Evolutionary conservation across 208 protist genomes (phyloP).

Genomic region (Leishmania tropica): DNA sequence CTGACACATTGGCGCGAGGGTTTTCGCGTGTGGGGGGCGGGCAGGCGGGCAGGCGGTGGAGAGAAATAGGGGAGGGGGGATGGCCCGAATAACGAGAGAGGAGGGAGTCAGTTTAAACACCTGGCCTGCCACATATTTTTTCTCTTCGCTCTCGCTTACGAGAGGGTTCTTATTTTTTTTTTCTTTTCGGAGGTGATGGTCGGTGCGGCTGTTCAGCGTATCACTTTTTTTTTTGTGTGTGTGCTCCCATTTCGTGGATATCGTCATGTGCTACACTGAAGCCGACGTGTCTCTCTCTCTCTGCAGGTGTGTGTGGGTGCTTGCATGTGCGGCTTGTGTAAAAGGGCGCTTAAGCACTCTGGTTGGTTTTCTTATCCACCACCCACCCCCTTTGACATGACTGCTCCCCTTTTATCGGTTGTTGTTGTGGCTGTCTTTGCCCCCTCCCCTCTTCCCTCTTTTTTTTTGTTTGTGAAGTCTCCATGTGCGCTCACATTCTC

Average conservation of each 20-base stretch:
- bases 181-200: no score
- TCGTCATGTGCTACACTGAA: not conserved
- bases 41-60: no score
- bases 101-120: not conserved
- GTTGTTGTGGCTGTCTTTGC: not conserved
- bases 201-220: not conserved
- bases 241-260: not conserved
- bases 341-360: not conserved
- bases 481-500: not conserved
- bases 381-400: not conserved
- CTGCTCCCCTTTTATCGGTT: not conserved
- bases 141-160: not conserved
- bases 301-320: not conserved
- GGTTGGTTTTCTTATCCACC: not conserved
- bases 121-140: not conserved
- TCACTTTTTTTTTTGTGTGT: not conserved
- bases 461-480: not conserved
- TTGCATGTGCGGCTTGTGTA: not conserved
- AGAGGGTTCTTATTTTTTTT: not conserved
- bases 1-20: not conserved
- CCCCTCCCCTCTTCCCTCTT: not conserved
- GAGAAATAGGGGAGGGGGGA: not conserved
- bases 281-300: not conserved
- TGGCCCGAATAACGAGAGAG: not conserved
- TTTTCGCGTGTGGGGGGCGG: not conserved